A percentile compares a stretch with the other conserved stretches of the same genome.
Evolutionary conservation across 768 basidiomycete species (phyloP).

Genomic region (Cytidiella melzeri): DNA sequence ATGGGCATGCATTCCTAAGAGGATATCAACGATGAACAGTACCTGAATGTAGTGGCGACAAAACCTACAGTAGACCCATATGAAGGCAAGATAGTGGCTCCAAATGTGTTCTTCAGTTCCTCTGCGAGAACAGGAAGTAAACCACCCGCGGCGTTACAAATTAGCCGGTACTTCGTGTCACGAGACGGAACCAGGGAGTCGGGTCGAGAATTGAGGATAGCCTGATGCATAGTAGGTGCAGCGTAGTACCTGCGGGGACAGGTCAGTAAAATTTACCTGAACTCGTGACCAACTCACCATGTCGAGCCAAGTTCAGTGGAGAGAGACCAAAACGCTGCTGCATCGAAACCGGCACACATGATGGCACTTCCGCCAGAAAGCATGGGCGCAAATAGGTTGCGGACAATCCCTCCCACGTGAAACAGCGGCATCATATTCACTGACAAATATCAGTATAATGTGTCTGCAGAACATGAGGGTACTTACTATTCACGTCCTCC

Average conservation of each 20-base stretch:
- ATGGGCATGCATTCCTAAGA: slow-evolving; percentile 43
- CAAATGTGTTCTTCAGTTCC: slow-evolving; percentile 41
- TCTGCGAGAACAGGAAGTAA: slow-evolving; percentile 47
- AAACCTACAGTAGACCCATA: slow-evolving; percentile 46
- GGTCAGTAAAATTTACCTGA: no score
- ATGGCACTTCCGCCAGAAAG: slow-evolving; percentile 50
- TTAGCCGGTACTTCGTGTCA: slow-evolving; percentile 38
- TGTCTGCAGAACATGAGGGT: no score
- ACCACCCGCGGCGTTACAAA: slow-evolving; percentile 47
- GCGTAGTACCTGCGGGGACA: slow-evolving; percentile 39
- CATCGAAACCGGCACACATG: slow-evolving; percentile 50
- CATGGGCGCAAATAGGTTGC: slow-evolving; percentile 52
- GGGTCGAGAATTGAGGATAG: slow-evolving; percentile 37
- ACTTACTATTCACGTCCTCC: slow-evolving; percentile 42
- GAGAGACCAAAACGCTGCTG: slow-evolving; percentile 36
- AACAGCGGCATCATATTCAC: slow-evolving; percentile 41
- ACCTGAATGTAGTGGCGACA: background rate
- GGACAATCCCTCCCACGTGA: slow-evolving; percentile 56
- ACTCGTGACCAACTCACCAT: slow-evolving; percentile 44
- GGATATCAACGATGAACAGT: background rate
- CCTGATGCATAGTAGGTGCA: slow-evolving; percentile 45
- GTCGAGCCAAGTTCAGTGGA: slow-evolving; percentile 34
- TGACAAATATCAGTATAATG: no score
- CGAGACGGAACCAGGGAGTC: slow-evolving; percentile 25
- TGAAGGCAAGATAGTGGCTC: slow-evolving; percentile 49